A percentile compares a stretch with the other conserved stretches of the same genome.
Conservation (phyloP, 2,329 filamentous ascomycete genomes). For the Epichloe hybrida region DNA sequence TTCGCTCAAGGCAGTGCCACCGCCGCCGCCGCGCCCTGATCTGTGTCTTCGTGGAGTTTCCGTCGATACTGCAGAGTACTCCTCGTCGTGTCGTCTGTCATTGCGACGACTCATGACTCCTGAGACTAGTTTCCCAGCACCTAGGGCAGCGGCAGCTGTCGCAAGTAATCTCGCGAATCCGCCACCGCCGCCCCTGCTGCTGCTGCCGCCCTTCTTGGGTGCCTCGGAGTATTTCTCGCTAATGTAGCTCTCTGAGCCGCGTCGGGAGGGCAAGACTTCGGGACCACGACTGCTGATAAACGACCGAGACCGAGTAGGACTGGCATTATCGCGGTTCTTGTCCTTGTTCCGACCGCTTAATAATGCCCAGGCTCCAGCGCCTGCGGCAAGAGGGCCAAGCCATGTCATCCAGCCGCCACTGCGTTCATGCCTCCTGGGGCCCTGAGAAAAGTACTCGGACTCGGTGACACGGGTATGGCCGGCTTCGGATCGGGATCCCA, state of each 20-base stretch:
- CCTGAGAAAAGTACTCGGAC: constrained; percentile 26
- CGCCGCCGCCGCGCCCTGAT: constrained; percentile 17
- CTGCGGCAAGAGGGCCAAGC: constrained; percentile 40
- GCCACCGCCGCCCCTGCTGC: constrained; percentile 16
- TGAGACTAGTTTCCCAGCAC: constrained; percentile 48
- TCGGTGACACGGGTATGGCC: constrained; percentile 26
- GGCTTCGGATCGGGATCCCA: constrained; percentile 41
- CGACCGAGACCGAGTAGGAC: constrained; percentile 25
- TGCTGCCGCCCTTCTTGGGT: constrained; percentile 23
- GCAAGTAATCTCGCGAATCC: constrained; percentile 49
- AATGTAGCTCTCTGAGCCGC: constrained; percentile 42
- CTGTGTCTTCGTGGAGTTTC: constrained; percentile 42
- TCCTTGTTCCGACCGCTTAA: constrained; percentile 30
- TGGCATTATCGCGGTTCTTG: constrained; percentile 27
- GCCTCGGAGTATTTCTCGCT: constrained; percentile 53
- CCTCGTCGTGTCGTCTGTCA: constrained; percentile 35
- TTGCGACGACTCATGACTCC: constrained; percentile 42
- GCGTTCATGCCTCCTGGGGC: constrained; percentile 17
- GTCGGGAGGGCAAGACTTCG: constrained; percentile 39
- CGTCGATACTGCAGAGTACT: constrained; percentile 48
- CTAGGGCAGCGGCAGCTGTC: constrained; percentile 46
- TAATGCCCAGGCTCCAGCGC: constrained; percentile 34
- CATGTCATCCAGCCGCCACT: constrained; percentile 24
- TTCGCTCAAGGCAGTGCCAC: constrained; percentile 32
- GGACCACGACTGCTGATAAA: constrained; percentile 25